Percentiles rank a stretch among this genome's conserved stretches.
These are phyloP conservation scores for Paraconiothyrium brasiliense DNA, from an alignment of 2,329 filamentous ascomycete species.

Conservation along the genomic window DNA sequence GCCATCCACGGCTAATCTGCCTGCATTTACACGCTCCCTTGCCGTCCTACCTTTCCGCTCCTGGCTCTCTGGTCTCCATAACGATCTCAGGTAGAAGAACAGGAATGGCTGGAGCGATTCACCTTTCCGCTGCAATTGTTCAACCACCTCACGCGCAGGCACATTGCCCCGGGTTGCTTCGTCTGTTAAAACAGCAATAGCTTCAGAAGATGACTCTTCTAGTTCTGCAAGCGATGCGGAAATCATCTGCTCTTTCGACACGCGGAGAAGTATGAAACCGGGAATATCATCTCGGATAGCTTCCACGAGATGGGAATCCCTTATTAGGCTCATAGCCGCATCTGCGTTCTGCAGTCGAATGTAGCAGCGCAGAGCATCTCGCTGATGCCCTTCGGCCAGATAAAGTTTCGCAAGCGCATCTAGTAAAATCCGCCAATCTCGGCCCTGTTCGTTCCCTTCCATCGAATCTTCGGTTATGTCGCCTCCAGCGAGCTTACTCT, in stretches of 20 bases:
- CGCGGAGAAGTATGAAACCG: slow-evolving; percentile 85
- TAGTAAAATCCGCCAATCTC: slow-evolving; percentile 91
- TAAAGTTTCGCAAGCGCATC: slow-evolving; percentile 86
- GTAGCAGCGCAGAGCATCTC: slow-evolving; percentile 87
- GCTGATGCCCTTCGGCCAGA: slow-evolving; percentile 79
- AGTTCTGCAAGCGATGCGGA: slow-evolving; percentile 75
- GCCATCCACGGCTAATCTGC: slow-evolving; percentile 64
- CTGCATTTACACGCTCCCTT: slow-evolving; percentile 50
- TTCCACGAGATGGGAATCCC: slow-evolving; percentile 88
- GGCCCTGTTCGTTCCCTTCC: slow-evolving; percentile 74
- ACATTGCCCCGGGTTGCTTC: slow-evolving; percentile 92
- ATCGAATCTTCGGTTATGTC: slow-evolving; percentile 79
- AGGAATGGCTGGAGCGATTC: slow-evolving; percentile 73
- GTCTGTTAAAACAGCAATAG: slow-evolving; percentile 85
- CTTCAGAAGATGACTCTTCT: slow-evolving; percentile 81
- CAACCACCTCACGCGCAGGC: slow-evolving; percentile 77
- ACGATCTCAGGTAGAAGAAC: slow-evolving; percentile 87
- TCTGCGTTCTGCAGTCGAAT: slow-evolving; percentile 93
- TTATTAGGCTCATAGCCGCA: slow-evolving; percentile 84
- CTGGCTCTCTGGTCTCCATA: slow-evolving; percentile 82
- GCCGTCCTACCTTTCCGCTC: slow-evolving; percentile 46
- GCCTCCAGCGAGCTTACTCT: slow-evolving; percentile 80
- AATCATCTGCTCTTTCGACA: slow-evolving; percentile 74
- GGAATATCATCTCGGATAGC: slow-evolving; percentile 90
- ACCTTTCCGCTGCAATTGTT: slow-evolving; percentile 75